Conservation (phyloP, 2,329 filamentous ascomycete species). For the Pyricularia pennisetigena region DNA sequence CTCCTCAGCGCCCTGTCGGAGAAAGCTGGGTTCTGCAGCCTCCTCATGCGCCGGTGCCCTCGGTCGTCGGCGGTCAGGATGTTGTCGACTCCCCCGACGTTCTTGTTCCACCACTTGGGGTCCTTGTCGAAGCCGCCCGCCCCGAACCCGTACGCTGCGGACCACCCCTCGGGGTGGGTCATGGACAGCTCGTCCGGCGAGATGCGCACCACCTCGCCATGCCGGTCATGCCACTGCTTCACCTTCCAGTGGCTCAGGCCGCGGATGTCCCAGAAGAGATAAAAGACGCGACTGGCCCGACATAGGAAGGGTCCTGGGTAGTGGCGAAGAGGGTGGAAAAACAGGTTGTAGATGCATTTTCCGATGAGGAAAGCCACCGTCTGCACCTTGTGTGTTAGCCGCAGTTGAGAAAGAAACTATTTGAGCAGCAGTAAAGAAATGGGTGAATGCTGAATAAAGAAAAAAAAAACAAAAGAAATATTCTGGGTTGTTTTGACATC, state of each 20-base stretch:
- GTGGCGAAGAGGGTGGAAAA: neutral
- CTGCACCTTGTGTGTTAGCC: neutral
- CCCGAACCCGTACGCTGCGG: constrained; percentile 13
- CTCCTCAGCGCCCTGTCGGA: constrained; percentile 10
- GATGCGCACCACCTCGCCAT: neutral
- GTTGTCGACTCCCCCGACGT: neutral
- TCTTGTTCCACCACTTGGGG: constrained; percentile 2
- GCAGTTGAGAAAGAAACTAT: too few relatives aligned
- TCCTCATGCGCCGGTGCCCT: constrained; percentile 6
- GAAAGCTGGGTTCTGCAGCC: constrained; percentile 7
- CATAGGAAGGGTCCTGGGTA: neutral
- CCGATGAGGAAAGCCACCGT: neutral
- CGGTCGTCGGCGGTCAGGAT: constrained; percentile 5
- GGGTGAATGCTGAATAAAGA: too few relatives aligned
- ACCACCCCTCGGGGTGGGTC: neutral
- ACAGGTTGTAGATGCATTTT: constrained; percentile 1
- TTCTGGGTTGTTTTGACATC: too few relatives aligned
- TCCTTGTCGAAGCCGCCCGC: constrained; percentile 8
- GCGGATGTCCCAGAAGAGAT: constrained; percentile 10
- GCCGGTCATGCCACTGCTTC: neutral
- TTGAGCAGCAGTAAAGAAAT: too few relatives aligned
- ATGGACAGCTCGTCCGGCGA: neutral
- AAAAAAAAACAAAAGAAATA: too few relatives aligned
- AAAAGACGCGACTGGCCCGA: neutral
- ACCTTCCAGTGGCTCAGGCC: constrained; percentile 20